Base-by-base conservation (phyloP, 2,329 filamentous ascomycete genomes). In the Tolypocladium ophioglossoides region DNA sequence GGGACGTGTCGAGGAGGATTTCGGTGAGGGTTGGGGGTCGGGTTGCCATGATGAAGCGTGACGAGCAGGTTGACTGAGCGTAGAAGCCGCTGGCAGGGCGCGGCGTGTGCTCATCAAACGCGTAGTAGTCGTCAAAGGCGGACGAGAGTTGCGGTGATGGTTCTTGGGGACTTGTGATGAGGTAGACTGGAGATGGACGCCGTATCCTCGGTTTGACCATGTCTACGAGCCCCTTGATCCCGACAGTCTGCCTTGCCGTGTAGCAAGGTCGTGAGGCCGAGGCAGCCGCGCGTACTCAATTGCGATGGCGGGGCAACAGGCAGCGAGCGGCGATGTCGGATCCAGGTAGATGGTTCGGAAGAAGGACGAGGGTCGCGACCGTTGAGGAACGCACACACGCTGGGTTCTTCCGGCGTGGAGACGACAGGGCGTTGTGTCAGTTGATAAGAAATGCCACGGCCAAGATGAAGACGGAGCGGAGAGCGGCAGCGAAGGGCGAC, bases 1-100 rank as follows among this genome's bases (percentile, higher is more conserved):
- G 84, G 38, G 94, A 89, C 47, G 82, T 83, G 72, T 96, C 94
- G 59, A 88, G 82, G 47, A 99, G 80, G 32, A 99, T 95, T 63
- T 97, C 92, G 56, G 85, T 80, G 51, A 99, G 76, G 34, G 89
- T 87, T 46, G 90, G 92, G 32, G 72, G 74, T 20, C 62, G 61
- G 51, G 66, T 60, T 20, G 64, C 62, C 63, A 68, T 68, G 50
- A 58, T 61, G 57, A 61, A 61, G 56, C 61, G 68, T 18, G 66
- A 63, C 40, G 66, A 70, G 52, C 68, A 67, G 46, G 70, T 67
- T 44, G 72, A 71, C 41, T 74, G 76, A 48, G 74, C 67, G 54
- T 76, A 71, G 52, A 72, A 70, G 66, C 75, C 66, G 64, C 78
- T 82, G 44, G 71, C 61, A 16, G 76, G 78, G 54, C 78, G 71